Evolutionary conservation across 2,329 filamentous ascomycete genomes (phyloP), one percentile per base, ranked within the genome.

Genomic region (Pezicula carpinea): DNA sequence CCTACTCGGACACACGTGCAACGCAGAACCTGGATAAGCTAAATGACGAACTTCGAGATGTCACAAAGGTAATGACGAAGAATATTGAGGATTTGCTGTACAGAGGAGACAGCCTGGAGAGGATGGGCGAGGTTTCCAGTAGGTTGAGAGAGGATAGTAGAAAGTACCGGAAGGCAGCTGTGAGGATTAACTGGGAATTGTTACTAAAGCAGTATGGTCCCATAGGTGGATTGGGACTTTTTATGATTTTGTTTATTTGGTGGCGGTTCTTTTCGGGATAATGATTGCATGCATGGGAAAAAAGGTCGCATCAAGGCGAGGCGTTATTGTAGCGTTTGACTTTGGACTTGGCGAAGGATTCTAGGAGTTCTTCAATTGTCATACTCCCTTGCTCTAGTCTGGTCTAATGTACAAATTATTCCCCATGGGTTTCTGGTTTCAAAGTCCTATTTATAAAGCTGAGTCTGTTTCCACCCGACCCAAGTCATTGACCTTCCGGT

Each of bases 61-160:
- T 99, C 46, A 97, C 93, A 1, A 91, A 96, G 72, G 91, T 99
- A 64, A 99, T 99, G 95, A 97, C 91, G 47, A 97, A 97, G 80
- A 99, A 99, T 68, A 97, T 99, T 58, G 93, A 99, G 75, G 93
- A 99, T 67, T 72, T 99, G 63, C 74, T 99, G 44, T 99, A 99
- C 66, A 77, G 95, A 52, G 93, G 93, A 22, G 93, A 99, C 66
- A 93, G 85, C 61, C 71, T 99, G 57, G 93, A 99, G 71, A 81
- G 90, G 61, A 99, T 99, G 93, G 92, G 93, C 52, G 92, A 97
- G 72, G 86, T 96, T 64, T 95, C 87, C 60, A 86, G 82, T 47
- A 76, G 92, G 52, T 69, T 99, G 65, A 76, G 89, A 53, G 93
- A 99, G 65, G 93, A 99, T 64, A 93, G 87, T 66, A 89, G 85